Percentiles rank a stretch among this genome's conserved stretches.
These are phyloP conservation scores for Fusarium sp. DNA, from an alignment of 2,329 filamentous ascomycete species.

Conservation along the genomic window DNA sequence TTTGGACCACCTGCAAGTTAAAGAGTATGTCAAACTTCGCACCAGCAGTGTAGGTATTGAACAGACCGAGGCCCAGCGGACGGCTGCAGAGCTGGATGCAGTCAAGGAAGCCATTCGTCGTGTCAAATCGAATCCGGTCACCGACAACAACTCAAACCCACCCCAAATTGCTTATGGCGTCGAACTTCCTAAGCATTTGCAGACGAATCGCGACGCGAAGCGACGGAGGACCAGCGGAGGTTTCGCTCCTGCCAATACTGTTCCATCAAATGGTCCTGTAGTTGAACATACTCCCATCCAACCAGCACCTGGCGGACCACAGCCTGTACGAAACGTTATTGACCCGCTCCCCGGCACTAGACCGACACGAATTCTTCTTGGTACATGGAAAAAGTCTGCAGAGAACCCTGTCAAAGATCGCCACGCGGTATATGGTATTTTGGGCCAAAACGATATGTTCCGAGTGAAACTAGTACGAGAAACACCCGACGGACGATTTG, in stretches of 20 bases:
- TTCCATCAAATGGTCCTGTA: conserved; percentile 37
- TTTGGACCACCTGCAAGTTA: conserved; percentile 67
- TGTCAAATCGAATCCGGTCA: conserved; percentile 56
- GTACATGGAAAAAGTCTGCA: conserved; percentile 68
- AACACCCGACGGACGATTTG: conserved; percentile 68
- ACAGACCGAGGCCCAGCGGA: conserved; percentile 53
- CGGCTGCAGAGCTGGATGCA: conserved; percentile 55
- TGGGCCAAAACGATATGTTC: conserved; percentile 73
- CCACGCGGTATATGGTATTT: conserved; percentile 71
- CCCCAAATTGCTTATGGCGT: conserved; percentile 63
- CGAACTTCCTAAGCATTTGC: conserved; percentile 58
- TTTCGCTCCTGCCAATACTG: conserved; percentile 50
- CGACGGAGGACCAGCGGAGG: conserved; percentile 58
- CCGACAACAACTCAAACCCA: conserved; percentile 56
- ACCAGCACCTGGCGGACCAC: conserved; percentile 36
- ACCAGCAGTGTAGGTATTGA: conserved; percentile 54
- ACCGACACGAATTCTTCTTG: conserved; percentile 68
- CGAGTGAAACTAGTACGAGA: conserved; percentile 70
- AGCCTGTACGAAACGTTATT: conserved; percentile 34
- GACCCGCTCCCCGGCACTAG: conserved; percentile 64
- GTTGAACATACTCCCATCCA: conserved; percentile 39
- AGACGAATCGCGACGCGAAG: conserved; percentile 56
- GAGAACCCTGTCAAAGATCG: conserved; percentile 59
- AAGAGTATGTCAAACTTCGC: conserved; percentile 70
- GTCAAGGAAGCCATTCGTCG: conserved; percentile 60